These are phyloP conservation scores for Nemania serpens DNA, from an alignment of 2,329 filamentous ascomycete genomes.

Conservation along the genomic window DNA sequence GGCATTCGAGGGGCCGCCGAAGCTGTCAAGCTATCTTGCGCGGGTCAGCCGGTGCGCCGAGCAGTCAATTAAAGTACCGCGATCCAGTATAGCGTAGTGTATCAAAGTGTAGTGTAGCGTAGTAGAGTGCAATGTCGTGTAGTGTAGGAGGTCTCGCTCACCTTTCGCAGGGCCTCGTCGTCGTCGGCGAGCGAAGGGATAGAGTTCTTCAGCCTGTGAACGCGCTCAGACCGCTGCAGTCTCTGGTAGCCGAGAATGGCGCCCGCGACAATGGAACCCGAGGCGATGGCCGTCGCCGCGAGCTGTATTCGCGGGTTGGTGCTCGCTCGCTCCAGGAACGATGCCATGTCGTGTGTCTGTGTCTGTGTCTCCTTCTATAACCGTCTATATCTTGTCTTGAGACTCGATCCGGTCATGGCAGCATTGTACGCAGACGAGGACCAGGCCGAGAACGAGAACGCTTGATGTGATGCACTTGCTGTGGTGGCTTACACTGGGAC, in stretches of 20 bases:
- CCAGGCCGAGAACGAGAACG: too few species aligned
- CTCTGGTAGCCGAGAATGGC: constrained; percentile 66
- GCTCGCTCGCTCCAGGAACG: constrained; percentile 50
- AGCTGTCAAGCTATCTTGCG: constrained; percentile 60
- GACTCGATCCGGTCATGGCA: constrained; percentile 9
- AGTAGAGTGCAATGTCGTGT: too few species aligned
- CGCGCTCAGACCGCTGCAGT: constrained; percentile 57
- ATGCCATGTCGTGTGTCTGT: constrained; percentile 39
- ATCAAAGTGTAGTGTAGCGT: too few species aligned
- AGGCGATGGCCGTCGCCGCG: constrained; percentile 70
- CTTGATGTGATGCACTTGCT: constrained; percentile 13
- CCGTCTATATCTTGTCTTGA: neutral
- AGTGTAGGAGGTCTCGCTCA: constrained; percentile 28
- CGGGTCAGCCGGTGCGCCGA: constrained; percentile 28
- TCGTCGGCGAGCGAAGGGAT: constrained; percentile 53
- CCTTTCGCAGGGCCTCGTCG: constrained; percentile 45
- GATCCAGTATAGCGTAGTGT: too few species aligned
- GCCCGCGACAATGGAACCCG: constrained; percentile 63
- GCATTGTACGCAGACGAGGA: neutral
- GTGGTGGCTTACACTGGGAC: too few species aligned
- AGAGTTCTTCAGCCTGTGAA: constrained; percentile 63
- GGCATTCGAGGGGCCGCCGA: constrained; percentile 52
- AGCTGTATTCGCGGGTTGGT: constrained; percentile 63
- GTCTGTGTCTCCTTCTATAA: neutral
- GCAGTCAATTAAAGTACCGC: neutral